Base-by-base conservation (phyloP, 2,329 filamentous ascomycete species). In the Nothophaeocryptopus gaeumannii region DNA sequence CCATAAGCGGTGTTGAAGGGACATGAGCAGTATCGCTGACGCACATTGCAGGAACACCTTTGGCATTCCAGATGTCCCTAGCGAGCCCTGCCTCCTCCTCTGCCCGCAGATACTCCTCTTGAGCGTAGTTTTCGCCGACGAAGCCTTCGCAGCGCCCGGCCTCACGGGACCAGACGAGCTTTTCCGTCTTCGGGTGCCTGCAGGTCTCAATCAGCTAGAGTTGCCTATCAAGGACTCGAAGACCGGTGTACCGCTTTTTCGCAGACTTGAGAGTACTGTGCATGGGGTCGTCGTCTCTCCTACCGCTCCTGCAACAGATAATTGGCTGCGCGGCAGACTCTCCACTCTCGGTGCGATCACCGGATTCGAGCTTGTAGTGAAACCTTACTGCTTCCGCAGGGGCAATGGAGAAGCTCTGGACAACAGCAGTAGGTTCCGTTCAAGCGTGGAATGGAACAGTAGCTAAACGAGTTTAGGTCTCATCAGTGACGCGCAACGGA, bases 81-180 rank as follows among this genome's bases (percentile, higher is more conserved):
- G 41, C 30, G 55, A 58, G 30, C 41, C 46, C 3, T 55, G 45
- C 46, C 52, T 57, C n/a, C 49, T 48, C 12, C 50, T 56, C 35
- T 58, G 43, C 33, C 53, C 46, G 13, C 40, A 58, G 29, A 46
- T 51, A 30, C 40, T 51, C 14, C 47, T 55, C 7, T 46, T 58
- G 8, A 42, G 53, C 31, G 34, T 56, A 9, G 16, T 51, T 5
- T 58, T 56, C 42, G 47, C 50, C 16, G 50, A 58, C 43, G n/a
- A 51, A 32, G 50, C 50, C 5, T 58, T 58, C 39, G 45, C 11
- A 37, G 43, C 26, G 7, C 43, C 39, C 5, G 16, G 29, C 15
- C 32, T 44, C 9, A 42, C 5, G 9, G 39, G 30, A 42, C 30
- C 5, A 33, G 39, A 42, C 9, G 39, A 33, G 39, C 39, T 33